Evolutionary conservation across 257 asterid genomes (phyloP).

Genomic region (Nicotiana knightiana): DNA sequence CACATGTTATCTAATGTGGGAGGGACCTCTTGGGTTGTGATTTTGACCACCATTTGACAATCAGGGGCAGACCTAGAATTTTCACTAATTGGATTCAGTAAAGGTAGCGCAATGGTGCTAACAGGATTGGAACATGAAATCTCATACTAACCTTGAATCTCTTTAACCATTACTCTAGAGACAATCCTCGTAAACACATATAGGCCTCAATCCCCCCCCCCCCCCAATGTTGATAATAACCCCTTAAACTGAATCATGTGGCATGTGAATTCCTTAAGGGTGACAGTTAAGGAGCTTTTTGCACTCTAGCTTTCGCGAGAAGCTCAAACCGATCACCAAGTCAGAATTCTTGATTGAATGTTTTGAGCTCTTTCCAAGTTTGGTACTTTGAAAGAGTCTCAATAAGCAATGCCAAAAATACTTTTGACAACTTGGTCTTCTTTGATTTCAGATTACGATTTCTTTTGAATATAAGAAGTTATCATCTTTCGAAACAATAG

Average conservation of each 20-base stretch:
- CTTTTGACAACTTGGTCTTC: not conserved
- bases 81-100: not conserved
- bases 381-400: not conserved
- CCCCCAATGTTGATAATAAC: not conserved
- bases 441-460: not conserved
- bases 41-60: not conserved
- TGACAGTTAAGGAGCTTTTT: not conserved
- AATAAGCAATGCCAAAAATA: not conserved
- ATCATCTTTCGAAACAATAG: not conserved
- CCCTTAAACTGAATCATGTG: not conserved
- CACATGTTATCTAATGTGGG: not conserved
- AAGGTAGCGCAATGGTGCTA: not conserved
- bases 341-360: not conserved
- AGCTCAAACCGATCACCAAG: not conserved
- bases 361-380: not conserved
- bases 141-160: not conserved
- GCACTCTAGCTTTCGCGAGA: not conserved
- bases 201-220: not conserved
- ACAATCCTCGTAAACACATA: not conserved
- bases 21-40: not conserved
- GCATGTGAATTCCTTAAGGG: not conserved
- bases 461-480: not conserved
- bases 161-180: not conserved
- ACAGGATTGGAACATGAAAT: not conserved
- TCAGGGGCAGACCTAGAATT: not conserved